These are phyloP conservation scores for Lactarius indigo DNA, from an alignment of 768 basidiomycete species.

Conservation along the genomic window DNA sequence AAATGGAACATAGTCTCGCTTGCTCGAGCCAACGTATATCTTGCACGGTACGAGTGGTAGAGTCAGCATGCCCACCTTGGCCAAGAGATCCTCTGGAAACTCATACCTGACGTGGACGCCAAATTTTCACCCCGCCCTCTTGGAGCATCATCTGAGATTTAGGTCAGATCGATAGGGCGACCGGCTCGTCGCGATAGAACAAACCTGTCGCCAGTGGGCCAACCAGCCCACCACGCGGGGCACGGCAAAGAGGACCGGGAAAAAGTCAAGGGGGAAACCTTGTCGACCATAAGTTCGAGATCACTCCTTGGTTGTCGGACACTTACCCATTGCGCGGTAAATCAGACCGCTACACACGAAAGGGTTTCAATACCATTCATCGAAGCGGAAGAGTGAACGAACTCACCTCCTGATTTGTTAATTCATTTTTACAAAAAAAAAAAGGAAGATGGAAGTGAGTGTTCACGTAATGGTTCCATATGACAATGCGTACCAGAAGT, in stretches of 20 bases:
- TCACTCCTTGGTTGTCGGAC: conserved; percentile 4
- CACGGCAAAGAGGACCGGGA: conserved; percentile 90
- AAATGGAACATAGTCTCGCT: conserved; percentile 71
- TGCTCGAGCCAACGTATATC: conserved; percentile 75
- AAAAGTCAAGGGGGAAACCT: conserved; percentile 93
- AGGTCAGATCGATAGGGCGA: neutral
- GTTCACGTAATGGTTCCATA: neutral
- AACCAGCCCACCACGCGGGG: conserved; percentile 93
- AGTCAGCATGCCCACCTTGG: neutral
- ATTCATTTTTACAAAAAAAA: conserved; percentile 1
- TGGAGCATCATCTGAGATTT: conserved; percentile 80
- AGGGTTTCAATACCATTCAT: neutral
- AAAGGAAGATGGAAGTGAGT: conserved; percentile 7
- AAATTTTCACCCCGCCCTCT: conserved; percentile 87
- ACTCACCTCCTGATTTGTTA: conserved; percentile 47
- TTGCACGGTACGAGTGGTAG: conserved; percentile 29
- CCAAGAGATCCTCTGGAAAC: neutral
- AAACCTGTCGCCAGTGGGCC: conserved; percentile 85
- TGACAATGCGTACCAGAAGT: conserved; percentile 67
- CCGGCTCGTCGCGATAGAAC: conserved; percentile 8
- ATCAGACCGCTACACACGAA: conserved; percentile 62
- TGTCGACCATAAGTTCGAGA: conserved; percentile 13
- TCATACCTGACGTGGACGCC: conserved; percentile 78
- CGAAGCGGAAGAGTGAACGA: neutral
- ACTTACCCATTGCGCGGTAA: conserved; percentile 85